Conservation (phyloP, 2,329 filamentous ascomycete genomes). For the Raffaelea albimanens region DNA sequence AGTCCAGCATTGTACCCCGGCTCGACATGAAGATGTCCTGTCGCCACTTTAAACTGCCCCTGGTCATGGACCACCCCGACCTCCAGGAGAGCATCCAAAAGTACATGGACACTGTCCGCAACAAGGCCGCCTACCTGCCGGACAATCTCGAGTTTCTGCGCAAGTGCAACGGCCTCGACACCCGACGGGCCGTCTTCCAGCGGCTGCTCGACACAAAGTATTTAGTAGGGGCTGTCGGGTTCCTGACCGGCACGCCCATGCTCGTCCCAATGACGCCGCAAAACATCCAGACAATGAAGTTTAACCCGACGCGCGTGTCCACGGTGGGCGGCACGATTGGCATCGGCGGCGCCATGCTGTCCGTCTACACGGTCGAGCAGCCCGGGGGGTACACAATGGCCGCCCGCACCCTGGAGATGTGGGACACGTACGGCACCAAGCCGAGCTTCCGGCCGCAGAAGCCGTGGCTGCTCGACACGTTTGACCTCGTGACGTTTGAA, state of each 20-base stretch:
- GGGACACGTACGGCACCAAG: constrained; percentile 6
- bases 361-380: constrained; percentile 26
- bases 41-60: constrained; percentile 15
- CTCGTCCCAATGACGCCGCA: constrained; percentile 15
- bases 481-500: constrained; percentile 25
- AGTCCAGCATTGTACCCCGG: neutral
- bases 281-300: constrained; percentile 19
- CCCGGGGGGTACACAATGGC: constrained; percentile 29
- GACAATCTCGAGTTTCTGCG: constrained; percentile 28
- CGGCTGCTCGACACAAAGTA: constrained; percentile 16
- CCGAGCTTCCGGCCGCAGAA: constrained; percentile 3
- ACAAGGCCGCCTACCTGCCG: constrained; percentile 46
- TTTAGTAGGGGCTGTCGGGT: constrained; percentile 19
- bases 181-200: constrained; percentile 15
- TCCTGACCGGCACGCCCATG: constrained; percentile 17
- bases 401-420: constrained; percentile 16
- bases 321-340: constrained; percentile 27
- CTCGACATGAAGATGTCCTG: constrained; percentile 1
- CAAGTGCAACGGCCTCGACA: constrained; percentile 18
- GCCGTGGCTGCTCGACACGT: constrained; percentile 27
- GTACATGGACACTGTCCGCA: constrained; percentile 47
- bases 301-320: constrained; percentile 23
- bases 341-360: constrained; percentile 24
- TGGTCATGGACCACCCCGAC: constrained; percentile 15
- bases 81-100: constrained; percentile 36